Evolutionary conservation across 2,329 filamentous ascomycete genomes (phyloP), one percentile per base, ranked within the genome.

Genomic region (Alternaria solani): DNA sequence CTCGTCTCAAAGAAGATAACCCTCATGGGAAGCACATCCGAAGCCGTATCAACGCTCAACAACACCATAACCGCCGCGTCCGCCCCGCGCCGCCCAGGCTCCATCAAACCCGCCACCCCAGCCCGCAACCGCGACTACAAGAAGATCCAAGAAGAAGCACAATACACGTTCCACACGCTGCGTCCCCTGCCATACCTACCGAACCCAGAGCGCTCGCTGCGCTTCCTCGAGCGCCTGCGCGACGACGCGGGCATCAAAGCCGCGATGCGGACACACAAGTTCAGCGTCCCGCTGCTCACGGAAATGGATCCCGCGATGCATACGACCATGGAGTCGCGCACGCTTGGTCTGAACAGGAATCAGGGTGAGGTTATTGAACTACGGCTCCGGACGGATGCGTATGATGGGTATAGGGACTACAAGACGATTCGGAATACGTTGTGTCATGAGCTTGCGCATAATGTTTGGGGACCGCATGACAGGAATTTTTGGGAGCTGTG

Each of bases 401-500:
- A 95, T 75, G 93, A 97, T 76, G 95, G 95, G 1, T 98, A 97
- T 73, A 83, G 95, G 38, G 93, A 97, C 75, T 99, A 98, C 81
- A 90, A 90, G 70, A 94, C 91, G 0, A 96, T 99, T 49, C 87
- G 95, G 52, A 92, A 91, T 69, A 98, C 95, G 46, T 83, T 99
- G 12, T 98, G 94, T 75, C 95, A 99, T 80, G 95, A 99, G 81
- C 84, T 99, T 18, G 90, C 94, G 66, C 95, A 99, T 79, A 97
- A 97, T 71, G 92, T 97, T 9, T 90, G 91, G 80, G 85, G 91
- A 0, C 88, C 91, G 0, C 95, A 99, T 77, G 93, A 98, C 78
- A 83, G 88, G 18, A 82, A 91, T 47, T 99, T 99, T 74, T 98
- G 95, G 94, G 87, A 93, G 54, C 78, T 99, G 70, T 97, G 92